A percentile compares a stretch with the other conserved stretches of the same genome.
These are phyloP conservation scores for Aspergillus leporis DNA, from an alignment of 495 filamentous ascomycete species.

Conservation along the genomic window DNA sequence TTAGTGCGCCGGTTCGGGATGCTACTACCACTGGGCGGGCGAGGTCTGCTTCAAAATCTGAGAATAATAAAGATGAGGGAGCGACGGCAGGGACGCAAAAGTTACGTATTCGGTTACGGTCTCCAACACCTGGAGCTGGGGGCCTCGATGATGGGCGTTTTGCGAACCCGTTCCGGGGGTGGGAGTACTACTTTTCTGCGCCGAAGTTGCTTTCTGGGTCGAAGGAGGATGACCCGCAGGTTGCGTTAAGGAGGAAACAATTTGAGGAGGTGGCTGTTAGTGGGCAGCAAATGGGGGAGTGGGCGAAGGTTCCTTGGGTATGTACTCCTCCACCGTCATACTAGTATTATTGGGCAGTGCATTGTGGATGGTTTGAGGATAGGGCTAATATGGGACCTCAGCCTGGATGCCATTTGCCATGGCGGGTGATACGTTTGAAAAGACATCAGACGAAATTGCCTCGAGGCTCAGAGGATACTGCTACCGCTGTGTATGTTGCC, in stretches of 20 bases:
- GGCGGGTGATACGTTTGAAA: slow-evolving; percentile 45
- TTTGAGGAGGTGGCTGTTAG: slow-evolving; percentile 45
- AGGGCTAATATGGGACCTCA: slow-evolving; percentile 15
- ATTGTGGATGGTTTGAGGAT: background rate
- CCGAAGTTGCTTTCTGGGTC: slow-evolving; percentile 28
- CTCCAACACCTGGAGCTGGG: slow-evolving; percentile 35
- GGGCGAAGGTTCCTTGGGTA: slow-evolving; percentile 42
- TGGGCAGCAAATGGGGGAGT: slow-evolving; percentile 37
- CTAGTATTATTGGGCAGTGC: background rate
- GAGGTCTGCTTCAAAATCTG: background rate
- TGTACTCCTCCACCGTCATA: slow-evolving; percentile 13
- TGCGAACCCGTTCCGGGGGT: slow-evolving; percentile 46
- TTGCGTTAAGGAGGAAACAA: slow-evolving; percentile 26
- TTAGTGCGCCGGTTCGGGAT: slow-evolving; percentile 35
- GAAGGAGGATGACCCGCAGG: slow-evolving; percentile 15
- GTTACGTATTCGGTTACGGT: slow-evolving; percentile 43
- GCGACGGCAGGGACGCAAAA: slow-evolving; percentile 31
- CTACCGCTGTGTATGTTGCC: slow-evolving; percentile 26
- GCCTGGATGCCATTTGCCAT: slow-evolving; percentile 47
- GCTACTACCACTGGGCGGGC: slow-evolving; percentile 9
- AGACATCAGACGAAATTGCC: slow-evolving; percentile 41
- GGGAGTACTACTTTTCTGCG: slow-evolving; percentile 45
- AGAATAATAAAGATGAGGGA: slow-evolving; percentile 3
- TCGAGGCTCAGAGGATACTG: slow-evolving; percentile 20
- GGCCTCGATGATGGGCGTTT: slow-evolving; percentile 37